Conservation (phyloP, 2,329 filamentous ascomycete genomes). For the Ramularia endophylla region DNA sequence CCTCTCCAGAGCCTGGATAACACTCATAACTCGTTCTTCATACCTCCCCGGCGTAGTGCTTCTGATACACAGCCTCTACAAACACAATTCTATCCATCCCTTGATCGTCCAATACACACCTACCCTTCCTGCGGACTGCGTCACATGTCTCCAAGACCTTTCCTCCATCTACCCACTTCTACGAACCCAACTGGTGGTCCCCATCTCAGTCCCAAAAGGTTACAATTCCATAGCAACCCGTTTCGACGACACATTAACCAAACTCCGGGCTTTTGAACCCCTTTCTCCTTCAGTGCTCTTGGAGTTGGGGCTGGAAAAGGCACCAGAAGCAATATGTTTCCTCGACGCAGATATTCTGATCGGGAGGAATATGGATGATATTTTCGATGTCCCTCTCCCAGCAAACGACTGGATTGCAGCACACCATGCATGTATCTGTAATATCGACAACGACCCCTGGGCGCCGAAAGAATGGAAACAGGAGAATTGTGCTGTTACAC, state of each 20-base stretch:
- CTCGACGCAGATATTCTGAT: conserved; percentile 50
- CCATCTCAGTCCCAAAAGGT: conserved; percentile 10
- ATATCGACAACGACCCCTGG: conserved; percentile 46
- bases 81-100: conserved; percentile 42
- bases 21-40: conserved; percentile 46
- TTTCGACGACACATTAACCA: conserved; percentile 52
- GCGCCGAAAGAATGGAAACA: conserved; percentile 44
- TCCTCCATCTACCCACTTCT: conserved; percentile 35
- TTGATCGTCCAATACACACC: conserved; percentile 47
- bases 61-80: conserved; percentile 44
- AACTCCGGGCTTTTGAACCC: conserved; percentile 49
- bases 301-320: not conserved
- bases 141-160: conserved; percentile 40
- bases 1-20: conserved; percentile 23
- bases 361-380: conserved; percentile 38
- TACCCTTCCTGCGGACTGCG: conserved; percentile 34
- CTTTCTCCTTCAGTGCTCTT: conserved; percentile 6
- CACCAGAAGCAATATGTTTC: conserved; percentile 40
- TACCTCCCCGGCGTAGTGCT: conserved; percentile 49
- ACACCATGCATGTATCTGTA: conserved; percentile 49
- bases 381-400: conserved; percentile 40
- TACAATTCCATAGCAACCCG: conserved; percentile 41
- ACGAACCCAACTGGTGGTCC: conserved; percentile 31
- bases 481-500: conserved; percentile 46
- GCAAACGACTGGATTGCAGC: conserved; percentile 40